A percentile compares a stretch with the other conserved stretches of the same genome.
phyloP scores from a whole-genome alignment of 805 yeast genomes.

The Pichia exigua region DNA sequence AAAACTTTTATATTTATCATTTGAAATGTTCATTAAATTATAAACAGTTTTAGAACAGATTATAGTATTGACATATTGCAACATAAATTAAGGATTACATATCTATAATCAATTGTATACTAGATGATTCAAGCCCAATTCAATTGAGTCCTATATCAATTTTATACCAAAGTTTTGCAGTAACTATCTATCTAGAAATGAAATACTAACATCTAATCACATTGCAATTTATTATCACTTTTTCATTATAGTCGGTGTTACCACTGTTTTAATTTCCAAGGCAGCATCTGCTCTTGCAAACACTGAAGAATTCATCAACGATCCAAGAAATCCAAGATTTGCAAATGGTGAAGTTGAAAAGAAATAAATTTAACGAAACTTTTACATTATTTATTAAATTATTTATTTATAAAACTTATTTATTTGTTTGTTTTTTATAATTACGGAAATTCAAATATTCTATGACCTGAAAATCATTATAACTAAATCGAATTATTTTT shows the following conservation, averaged over 20 bases:
- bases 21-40: too few species aligned
- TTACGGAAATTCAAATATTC: background rate
- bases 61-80: too few species aligned
- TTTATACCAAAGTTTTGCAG: background rate
- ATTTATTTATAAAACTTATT: background rate
- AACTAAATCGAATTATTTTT: background rate
- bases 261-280: constrained; percentile 65
- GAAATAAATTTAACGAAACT: constrained; percentile 18
- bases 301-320: constrained; percentile 79
- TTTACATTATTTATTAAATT: background rate
- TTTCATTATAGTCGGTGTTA: constrained; percentile 34
- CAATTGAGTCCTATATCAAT: background rate
- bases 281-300: constrained; percentile 60
- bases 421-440: background rate
- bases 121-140: too few species aligned
- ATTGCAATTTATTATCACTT: background rate
- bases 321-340: constrained; percentile 95
- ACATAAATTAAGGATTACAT: too few species aligned
- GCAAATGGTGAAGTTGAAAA: constrained; percentile 29
- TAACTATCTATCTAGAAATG: background rate
- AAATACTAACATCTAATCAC: constrained; percentile 1
- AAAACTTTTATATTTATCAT: too few species aligned
- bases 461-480: background rate
- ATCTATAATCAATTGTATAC: too few species aligned
- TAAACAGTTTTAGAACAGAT: too few species aligned